Conservation (phyloP, 768 basidiomycete species). For the Psilocybe subaeruginosa region DNA sequence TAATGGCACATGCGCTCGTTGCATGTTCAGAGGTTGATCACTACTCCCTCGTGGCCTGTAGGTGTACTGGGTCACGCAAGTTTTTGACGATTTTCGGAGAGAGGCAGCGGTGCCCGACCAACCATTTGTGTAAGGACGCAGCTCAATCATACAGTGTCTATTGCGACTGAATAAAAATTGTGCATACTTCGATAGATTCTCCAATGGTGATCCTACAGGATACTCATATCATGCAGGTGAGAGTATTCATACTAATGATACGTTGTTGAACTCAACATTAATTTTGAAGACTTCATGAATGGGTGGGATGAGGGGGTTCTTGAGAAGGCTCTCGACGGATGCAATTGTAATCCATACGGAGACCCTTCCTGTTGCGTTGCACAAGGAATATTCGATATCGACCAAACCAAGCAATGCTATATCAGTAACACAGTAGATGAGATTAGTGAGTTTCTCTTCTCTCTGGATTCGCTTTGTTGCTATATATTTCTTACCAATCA, state of each 20-base stretch:
- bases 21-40: not conserved
- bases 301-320: slow-evolving; percentile 53
- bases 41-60: slow-evolving; percentile 11
- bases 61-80: slow-evolving; percentile 46
- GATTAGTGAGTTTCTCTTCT: slow-evolving; percentile 25
- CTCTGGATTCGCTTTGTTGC: too few relatives aligned
- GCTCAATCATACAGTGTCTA: not conserved
- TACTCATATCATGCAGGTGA: slow-evolving; percentile 46
- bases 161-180: not conserved
- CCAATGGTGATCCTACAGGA: slow-evolving; percentile 61
- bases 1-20: not conserved
- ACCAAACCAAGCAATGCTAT: slow-evolving; percentile 31
- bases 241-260: too few relatives aligned
- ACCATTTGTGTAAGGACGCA: slow-evolving; percentile 45
- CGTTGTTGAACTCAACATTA: not conserved
- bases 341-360: slow-evolving; percentile 38
- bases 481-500: too few relatives aligned
- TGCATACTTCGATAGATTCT: slow-evolving; percentile 26
- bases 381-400: slow-evolving; percentile 35
- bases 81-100: slow-evolving; percentile 31
- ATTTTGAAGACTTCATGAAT: slow-evolving; percentile 39
- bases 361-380: slow-evolving; percentile 36
- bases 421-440: slow-evolving; percentile 39
- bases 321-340: slow-evolving; percentile 44
- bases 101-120: slow-evolving; percentile 44